Evolutionary conservation across 805 yeast species (phyloP), one percentile per base, ranked within the genome.

Genomic region (Trichomonascus vanleenenianus): DNA sequence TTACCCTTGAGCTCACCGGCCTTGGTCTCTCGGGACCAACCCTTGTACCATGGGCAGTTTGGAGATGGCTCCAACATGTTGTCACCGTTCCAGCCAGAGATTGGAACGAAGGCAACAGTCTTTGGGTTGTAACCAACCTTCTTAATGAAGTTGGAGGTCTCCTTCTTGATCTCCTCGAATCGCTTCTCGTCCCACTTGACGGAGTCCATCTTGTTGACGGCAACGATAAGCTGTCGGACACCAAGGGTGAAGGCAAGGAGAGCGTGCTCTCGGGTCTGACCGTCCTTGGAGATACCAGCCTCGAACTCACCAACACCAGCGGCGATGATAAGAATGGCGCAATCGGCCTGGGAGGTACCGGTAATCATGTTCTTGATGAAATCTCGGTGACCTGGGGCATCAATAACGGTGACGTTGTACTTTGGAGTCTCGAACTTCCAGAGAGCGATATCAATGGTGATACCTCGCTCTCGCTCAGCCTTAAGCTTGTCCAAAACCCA

Each of bases 391-490:
- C 95, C 95, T 71, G 95, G 95, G 61, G 95, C 94, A 69, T 85
- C 95, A 67, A 85, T 85, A 66, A 86, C 93, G 65, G 95, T 86
- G 66, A 85, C 93, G 66, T 80, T 75, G 78, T 79, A 83, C 72
- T 81, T 83, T 64, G 88, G 87, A 69, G 95, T 85, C 75, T 84
- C 91, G 81, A 86, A 85, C 75, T 83, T 82, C 83, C 94, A 83
- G 65, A 85, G 78, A 71, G 94, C 91, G 61, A 86, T 85, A 72
- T 86, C 95, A 65, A 86, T 86, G 69, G 96, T 86, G 78, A 86
- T 86, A 83, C 95, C 95, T 78, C 95, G 84, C 73, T 84, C 91
- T 74, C 96, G 82, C 78, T 87, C 96, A 67, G 94, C 94, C 84
- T 85, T 84, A 62, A 87, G 78, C 74, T 86, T 86, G 79, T 87